Evolutionary conservation across 306 rosid genomes (phyloP).

Genomic region (Medicago arabica): DNA sequence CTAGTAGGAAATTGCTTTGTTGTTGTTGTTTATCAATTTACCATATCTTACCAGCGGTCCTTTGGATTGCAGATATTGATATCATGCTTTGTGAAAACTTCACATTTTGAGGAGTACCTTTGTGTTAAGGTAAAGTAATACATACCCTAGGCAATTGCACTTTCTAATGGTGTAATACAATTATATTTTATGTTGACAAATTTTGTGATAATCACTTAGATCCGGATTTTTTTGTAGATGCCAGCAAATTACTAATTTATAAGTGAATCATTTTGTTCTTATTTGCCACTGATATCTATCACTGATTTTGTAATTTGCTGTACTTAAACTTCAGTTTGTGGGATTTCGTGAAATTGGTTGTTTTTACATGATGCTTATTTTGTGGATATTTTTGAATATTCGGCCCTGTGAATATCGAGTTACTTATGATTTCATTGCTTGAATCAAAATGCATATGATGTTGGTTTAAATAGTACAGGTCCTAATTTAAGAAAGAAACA

Average conservation of each 20-base stretch:
- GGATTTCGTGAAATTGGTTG: neutral
- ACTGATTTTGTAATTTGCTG: neutral
- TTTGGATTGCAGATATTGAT: conserved; percentile 74
- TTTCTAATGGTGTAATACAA: conserved; percentile 3
- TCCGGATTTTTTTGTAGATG: neutral
- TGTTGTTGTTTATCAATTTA: conserved; percentile 20
- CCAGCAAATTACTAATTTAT: neutral
- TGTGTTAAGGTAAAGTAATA: conserved; percentile 81
- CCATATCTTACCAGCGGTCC: conserved; percentile 33
- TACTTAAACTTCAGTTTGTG: conserved; percentile 18
- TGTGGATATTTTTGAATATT: conserved; percentile 11
- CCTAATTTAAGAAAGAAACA: neutral
- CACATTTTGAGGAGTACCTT: conserved; percentile 93
- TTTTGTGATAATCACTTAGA: conserved; percentile 11
- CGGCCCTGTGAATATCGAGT: neutral
- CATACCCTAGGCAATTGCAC: conserved; percentile 7
- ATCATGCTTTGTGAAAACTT: conserved; percentile 97
- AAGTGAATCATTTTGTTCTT: neutral
- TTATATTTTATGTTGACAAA: conserved; percentile 5
- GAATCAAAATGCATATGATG: too few species aligned
- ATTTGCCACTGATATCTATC: neutral
- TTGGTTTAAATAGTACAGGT: too few species aligned
- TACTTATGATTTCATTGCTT: too few species aligned
- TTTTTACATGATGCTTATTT: conserved; percentile 9
- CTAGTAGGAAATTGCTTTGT: neutral